Evolutionary conservation across 192 early-diverging fungal genomes (phyloP).

Genomic region (Coemansia sp.): DNA sequence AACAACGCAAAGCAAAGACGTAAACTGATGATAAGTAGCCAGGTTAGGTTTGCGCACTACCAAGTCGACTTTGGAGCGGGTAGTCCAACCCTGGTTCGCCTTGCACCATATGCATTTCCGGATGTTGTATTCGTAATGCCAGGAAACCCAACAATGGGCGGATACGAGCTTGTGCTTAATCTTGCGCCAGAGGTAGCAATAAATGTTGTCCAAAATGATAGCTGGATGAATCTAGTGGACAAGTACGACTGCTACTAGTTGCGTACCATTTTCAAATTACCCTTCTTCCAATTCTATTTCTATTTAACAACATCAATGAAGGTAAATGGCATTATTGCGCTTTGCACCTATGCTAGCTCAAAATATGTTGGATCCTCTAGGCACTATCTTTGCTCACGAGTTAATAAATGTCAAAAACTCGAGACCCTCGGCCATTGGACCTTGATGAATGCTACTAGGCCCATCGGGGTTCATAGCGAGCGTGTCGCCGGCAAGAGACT

Average conservation of each 20-base stretch:
- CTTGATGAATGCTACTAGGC: no score
- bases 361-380: no score
- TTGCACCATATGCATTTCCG: background rate
- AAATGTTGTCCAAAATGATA: background rate
- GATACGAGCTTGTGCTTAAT: background rate
- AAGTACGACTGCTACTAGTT: background rate
- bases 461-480: no score
- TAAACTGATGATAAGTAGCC: background rate
- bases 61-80: slow-evolving; percentile 4
- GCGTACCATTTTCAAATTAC: no score
- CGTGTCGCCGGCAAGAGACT: no score
- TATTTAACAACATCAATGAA: no score
- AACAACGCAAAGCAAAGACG: background rate
- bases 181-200: background rate
- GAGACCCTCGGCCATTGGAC: no score
- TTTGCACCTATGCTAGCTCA: no score
- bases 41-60: background rate
- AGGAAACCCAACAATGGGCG: background rate
- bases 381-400: no score
- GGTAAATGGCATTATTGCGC: no score
- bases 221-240: slow-evolving; percentile 2
- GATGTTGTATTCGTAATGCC: background rate
- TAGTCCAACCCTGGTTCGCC: background rate
- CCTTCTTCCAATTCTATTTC: no score
- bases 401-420: no score